Conservation (phyloP, 2,329 filamentous ascomycete species). For the Penicillium sp. region DNA sequence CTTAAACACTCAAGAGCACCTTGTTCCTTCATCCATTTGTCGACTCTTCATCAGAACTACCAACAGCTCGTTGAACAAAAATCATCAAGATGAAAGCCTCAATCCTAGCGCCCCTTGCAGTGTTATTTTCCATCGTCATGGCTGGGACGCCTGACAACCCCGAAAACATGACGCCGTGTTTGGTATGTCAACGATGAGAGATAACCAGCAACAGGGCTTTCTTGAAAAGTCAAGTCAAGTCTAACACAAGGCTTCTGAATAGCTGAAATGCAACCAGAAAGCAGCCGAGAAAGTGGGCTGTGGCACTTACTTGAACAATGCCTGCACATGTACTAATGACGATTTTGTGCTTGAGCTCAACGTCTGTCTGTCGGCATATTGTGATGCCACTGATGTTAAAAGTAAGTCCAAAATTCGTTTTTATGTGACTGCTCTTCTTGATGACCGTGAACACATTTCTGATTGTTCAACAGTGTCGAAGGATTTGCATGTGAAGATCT, state of each 20-base stretch:
- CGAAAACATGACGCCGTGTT: slow-evolving; percentile 7
- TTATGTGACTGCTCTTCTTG: background rate
- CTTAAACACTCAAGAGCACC: background rate
- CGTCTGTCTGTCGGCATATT: slow-evolving; percentile 2
- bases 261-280: slow-evolving; percentile 8
- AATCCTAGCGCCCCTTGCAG: background rate
- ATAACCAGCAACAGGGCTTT: background rate
- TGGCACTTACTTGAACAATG: slow-evolving; percentile 2
- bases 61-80: background rate
- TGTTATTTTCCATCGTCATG: background rate
- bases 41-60: background rate
- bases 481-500: slow-evolving; percentile 6
- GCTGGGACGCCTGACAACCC: slow-evolving; percentile 3
- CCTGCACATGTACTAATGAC: slow-evolving; percentile 5
- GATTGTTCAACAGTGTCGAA: slow-evolving; percentile 6
- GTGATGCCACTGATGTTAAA: slow-evolving; percentile 5
- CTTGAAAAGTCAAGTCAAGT: background rate
- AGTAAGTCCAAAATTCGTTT: background rate
- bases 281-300: slow-evolving; percentile 6
- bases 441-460: background rate
- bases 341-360: slow-evolving; percentile 1
- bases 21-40: background rate
- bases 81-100: slow-evolving; percentile 1
- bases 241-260: background rate
- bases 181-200: background rate